Evolutionary conservation across 129 eudicot genomes (phyloP).

Genomic region (Arctium minus): DNA sequence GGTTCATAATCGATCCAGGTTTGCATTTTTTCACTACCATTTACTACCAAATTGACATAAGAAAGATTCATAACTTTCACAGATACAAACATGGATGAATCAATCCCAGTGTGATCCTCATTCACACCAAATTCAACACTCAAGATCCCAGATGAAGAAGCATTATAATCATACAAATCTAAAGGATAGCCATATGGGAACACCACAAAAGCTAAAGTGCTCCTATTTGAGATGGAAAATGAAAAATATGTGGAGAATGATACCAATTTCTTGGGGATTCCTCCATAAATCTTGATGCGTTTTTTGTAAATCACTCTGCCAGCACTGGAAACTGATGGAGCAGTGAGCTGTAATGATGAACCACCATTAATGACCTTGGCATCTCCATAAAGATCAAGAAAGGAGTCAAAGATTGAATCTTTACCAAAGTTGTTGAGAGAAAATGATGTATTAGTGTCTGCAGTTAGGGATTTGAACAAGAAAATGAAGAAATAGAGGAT

Average conservation of each 20-base stretch:
- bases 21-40: conserved; percentile 59
- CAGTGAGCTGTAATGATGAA: conserved; percentile 44
- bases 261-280: conserved; percentile 42
- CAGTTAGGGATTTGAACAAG: conserved; percentile 41
- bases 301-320: conserved; percentile 60
- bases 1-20: conserved; percentile 88
- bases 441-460: conserved; percentile 44
- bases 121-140: conserved; percentile 63
- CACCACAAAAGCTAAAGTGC: conserved; percentile 61
- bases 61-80: conserved; percentile 57
- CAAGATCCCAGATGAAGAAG: conserved; percentile 51
- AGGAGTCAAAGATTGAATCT: conserved; percentile 43
- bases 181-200: conserved; percentile 48
- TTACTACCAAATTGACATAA: conserved; percentile 40
- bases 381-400: conserved; percentile 59
- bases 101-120: conserved; percentile 52
- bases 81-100: conserved; percentile 40
- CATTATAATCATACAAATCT: conserved; percentile 38
- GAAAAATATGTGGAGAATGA: conserved; percentile 57
- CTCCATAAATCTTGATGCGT: conserved; percentile 55
- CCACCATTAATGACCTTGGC: conserved; percentile 45
- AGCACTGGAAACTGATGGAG: conserved; percentile 36
- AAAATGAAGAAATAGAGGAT: conserved; percentile 30
- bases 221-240: conserved; percentile 52
- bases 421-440: conserved; percentile 41